Evolutionary conservation across 805 yeast genomes (phyloP), one percentile per base, ranked within the genome.

Genomic region (Isabelozyma gotoi): DNA sequence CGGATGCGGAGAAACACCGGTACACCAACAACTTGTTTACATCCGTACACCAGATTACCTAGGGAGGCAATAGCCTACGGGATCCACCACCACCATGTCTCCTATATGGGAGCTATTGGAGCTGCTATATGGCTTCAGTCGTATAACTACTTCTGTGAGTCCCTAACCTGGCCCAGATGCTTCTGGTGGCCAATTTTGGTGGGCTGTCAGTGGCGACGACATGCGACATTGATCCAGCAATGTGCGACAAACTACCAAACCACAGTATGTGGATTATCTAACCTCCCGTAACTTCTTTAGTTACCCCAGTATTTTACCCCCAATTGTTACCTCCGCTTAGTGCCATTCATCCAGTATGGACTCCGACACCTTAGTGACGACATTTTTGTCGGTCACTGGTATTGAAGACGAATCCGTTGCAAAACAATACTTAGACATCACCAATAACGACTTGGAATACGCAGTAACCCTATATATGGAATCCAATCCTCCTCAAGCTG

Each of bases 381-480:
- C 83, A 17, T 94, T 94, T 63, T 71, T 91, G 62, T 91, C 92
- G 33, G 83, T 94, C 42, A 90, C 98, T 0, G 86, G 88, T 17
- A 80, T 81, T 2, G 74, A 80, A 2, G 92, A 86, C 57, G 74
- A 78, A 1, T 74, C 73, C 4, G 67, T 78, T 10, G 98, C 98
- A 0, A 68, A 74, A 41, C 88, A 84, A 52, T 94, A 84, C 57
- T 62, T 94, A 16, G 90, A 84, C 19, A 82, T 92, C 68, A 77
- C 92, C 4, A 90, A 84, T 39, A 81, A 81, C 37, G 80, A 88
- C 59, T 60, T 92, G 27, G 96, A 91, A 44, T 78, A 81, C 16
- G 98, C 99, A 0, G 87, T 94, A 6, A 81, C 89, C 11, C 69
- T 94, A 36, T 94, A 69, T 63, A 84, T 86, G 66, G 98, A 94